Evolutionary conservation across 2,329 filamentous ascomycete species (phyloP), one percentile per base, ranked within the genome.

Genomic region (Fusarium lyarnte): DNA sequence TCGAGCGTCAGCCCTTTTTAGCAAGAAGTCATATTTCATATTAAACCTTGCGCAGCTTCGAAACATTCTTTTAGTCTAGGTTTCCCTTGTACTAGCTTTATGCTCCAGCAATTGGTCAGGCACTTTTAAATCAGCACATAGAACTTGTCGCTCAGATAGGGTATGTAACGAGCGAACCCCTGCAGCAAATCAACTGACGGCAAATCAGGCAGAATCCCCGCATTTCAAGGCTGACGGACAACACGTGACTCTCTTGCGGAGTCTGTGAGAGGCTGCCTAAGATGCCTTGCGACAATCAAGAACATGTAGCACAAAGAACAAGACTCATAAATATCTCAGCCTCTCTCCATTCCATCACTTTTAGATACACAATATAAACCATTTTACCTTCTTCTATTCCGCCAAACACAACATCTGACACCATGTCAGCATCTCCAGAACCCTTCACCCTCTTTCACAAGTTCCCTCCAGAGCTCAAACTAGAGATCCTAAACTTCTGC

Each of bases 401-500:
- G 10, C 25, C 16, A 16, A 16, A 17, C 35, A 9, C 35, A 10
- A 0, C 29, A 19, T 49, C 2, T 47, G 11, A 27, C 53, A 61
- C 6, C 25, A 67, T 67, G 64, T 49, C 53, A 17, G 16, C 42
- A 25, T 41, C 51, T 11, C 12, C 14, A 11, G 19, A 51, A 9
- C 23, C 39, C 8, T 69, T 69, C 8, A 47, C 58, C 2, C 16
- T 55, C 2, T 69, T 69, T 29, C 51, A 21, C 13, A 49, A 27
- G 21, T 58, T 69, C 7, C 66, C 66, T 1, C 39, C 58, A 14
- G 66, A 69, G 29, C 55, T 69, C 16, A 66, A 58, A 42, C 38
- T 69, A 4, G 45, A 63, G 3, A 29, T 69, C 3, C 21, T 69
- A 6, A 42, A 29, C 17, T 41, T 35, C 8, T 69, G 66, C 29